These are phyloP conservation scores for Silene vulgaris DNA, from an alignment of 179 eudicot species.

Conservation along the genomic window DNA sequence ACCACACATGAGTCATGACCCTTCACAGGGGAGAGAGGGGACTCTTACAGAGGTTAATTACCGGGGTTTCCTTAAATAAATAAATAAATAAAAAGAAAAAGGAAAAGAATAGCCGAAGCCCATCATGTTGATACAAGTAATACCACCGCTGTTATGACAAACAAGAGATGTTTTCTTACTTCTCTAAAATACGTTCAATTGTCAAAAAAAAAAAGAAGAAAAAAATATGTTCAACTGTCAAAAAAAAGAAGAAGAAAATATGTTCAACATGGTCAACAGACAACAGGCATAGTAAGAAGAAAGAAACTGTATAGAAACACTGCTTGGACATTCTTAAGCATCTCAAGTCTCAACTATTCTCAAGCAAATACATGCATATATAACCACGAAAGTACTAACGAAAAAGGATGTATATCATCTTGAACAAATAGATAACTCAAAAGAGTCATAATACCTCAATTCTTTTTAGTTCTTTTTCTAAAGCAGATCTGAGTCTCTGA, in stretches of 20 bases:
- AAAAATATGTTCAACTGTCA: no score
- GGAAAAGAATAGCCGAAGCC: no score
- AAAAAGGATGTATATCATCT: not conserved
- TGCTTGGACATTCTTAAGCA: not conserved
- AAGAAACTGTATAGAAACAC: not conserved
- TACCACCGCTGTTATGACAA: not conserved
- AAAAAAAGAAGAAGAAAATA: no score
- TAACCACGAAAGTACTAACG: not conserved
- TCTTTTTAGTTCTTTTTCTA: conserved; percentile 50
- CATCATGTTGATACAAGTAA: not conserved
- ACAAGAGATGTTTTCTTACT: not conserved
- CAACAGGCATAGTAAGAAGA: not conserved
- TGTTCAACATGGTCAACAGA: not conserved
- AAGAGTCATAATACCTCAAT: conserved; percentile 41
- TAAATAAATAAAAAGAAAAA: no score
- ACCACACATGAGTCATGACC: not conserved
- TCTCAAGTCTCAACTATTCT: not conserved
- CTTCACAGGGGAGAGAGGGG: not conserved
- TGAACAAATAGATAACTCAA: not conserved
- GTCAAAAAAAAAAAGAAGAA: no score
- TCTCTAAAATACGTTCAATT: no score
- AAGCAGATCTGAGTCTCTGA: conserved; percentile 51
- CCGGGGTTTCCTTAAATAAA: no score
- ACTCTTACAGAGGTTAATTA: no score
- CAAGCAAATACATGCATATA: not conserved